These are phyloP conservation scores for Ceratobasidium sp. DNA, from an alignment of 1,284 basidiomycete genomes.

Conservation along the genomic window DNA sequence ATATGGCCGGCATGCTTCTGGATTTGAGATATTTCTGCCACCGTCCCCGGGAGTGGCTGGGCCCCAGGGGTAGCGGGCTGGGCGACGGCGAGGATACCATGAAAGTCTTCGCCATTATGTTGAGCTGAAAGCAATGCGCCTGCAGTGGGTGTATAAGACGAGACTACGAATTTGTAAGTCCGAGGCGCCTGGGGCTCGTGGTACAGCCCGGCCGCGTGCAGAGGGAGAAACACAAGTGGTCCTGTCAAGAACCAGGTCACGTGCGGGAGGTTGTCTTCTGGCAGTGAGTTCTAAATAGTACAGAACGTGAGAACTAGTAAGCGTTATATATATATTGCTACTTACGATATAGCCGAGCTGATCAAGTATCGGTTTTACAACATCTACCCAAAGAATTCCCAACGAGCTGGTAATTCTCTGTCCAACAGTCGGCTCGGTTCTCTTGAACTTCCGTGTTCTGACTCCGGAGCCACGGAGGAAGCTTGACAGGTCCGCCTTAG, in stretches of 20 bases:
- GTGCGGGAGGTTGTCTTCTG: neutral
- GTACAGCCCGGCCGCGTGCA: neutral
- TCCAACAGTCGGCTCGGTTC: neutral
- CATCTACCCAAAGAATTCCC: neutral
- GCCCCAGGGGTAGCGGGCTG: neutral
- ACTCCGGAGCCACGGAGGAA: neutral
- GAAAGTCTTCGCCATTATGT: neutral
- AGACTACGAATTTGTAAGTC: neutral
- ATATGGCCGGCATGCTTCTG: neutral
- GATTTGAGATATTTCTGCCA: neutral
- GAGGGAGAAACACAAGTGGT: neutral
- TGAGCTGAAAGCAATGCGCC: neutral
- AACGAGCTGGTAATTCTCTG: neutral
- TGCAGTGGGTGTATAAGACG: slow-evolving; percentile 11
- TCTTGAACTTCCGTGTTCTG: neutral
- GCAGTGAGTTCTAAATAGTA: neutral
- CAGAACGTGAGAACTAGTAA: neutral
- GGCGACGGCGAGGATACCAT: neutral
- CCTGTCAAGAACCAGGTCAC: slow-evolving; percentile 16
- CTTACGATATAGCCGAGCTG: slow-evolving; percentile 11
- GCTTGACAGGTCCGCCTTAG: too few relatives aligned
- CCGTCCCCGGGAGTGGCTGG: neutral
- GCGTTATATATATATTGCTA: neutral
- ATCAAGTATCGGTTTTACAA: slow-evolving; percentile 10
- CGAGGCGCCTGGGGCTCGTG: neutral